phyloP scores from a whole-genome alignment of 176 grass and related monocot species.

The Juncus inflexus region DNA sequence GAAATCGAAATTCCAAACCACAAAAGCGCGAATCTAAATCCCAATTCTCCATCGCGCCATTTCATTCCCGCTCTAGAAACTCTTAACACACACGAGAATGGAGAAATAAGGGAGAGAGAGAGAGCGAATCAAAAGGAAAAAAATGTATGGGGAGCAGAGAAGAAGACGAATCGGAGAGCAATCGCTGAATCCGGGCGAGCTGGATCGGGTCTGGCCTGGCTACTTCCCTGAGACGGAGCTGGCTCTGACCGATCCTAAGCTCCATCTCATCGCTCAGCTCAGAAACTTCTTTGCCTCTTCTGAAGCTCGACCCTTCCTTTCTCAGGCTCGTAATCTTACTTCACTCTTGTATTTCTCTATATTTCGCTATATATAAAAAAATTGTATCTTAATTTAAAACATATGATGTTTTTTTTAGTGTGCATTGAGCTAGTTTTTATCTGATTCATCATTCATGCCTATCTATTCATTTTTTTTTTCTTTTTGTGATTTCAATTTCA shows the following conservation, averaged over 20 bases:
- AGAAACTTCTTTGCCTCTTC: constrained; percentile 27
- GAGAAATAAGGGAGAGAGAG: constrained; percentile 18
- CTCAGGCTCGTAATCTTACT: constrained; percentile 26
- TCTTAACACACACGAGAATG: background rate
- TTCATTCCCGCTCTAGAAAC: background rate
- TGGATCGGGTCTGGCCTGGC: constrained; percentile 37
- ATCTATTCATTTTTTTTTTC: background rate
- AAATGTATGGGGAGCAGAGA: constrained; percentile 33
- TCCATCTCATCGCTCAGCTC: constrained; percentile 33
- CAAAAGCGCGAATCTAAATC: too few relatives aligned
- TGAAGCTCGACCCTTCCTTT: constrained; percentile 24
- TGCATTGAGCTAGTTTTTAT: too few relatives aligned
- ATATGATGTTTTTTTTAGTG: too few relatives aligned
- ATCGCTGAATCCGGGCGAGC: background rate
- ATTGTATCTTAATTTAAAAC: too few relatives aligned
- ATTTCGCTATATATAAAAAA: too few relatives aligned
- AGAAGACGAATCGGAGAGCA: constrained; percentile 15
- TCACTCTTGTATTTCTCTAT: background rate
- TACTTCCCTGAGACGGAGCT: constrained; percentile 57
- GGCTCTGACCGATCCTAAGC: constrained; percentile 25
- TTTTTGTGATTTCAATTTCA: constrained; percentile 18
- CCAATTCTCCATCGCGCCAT: background rate
- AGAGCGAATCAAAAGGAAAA: background rate
- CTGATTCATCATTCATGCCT: background rate
- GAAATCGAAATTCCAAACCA: too few relatives aligned